Base-by-base conservation (phyloP, 345 rosid species). In the Salix caprea region DNA sequence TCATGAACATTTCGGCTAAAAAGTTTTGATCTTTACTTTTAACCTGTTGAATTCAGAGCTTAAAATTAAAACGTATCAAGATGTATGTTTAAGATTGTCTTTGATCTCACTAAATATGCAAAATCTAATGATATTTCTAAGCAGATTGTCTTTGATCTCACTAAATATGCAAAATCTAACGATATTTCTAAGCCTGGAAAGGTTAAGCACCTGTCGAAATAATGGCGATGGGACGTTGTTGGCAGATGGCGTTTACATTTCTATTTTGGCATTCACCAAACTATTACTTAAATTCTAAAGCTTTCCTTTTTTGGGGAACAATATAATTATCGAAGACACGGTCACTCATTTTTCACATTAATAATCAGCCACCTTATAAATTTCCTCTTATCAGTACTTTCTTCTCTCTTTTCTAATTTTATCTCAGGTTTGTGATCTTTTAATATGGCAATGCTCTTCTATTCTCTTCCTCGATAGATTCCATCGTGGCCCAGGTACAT, bases 281-380 rank as follows among this genome's bases (percentile, higher is more conserved):
- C 26, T 28, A 28, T 5, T 40, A 8, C 46, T 40, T 7, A 7
- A 40, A 65, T 10, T 40, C 67, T 21, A 61, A 71, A 61, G 67
- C 72, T 40, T 32, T 14, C 67, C 74, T 14, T 78, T 58, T 13
- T 76, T 78, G 69, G 74, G 79, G 60, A 71, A 76, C 70, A 72
- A 69, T 76, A 58, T 32, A 74, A 75, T n/a, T 23, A 72, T 37
- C 74, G 66, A 44, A 72, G 56, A 78, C 83, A 46, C 83, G 84
- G 84, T 76, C 81, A 52, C 30, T 73, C 72, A 12, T 70, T 73
- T 78, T 76, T 65, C 54, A 5, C 61, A 44, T 56, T 64, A 69
- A 72, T 11, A 19, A 37, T 54, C 78, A 65, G 46, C 39, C 37
- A 60, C 40, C 4, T 46, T 72, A 11, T 30, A 11, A 34, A 7